A percentile compares a stretch with the other conserved stretches of the same genome.
These are phyloP conservation scores for Lyophyllum semitale DNA, from an alignment of 768 basidiomycete genomes.

Conservation along the genomic window DNA sequence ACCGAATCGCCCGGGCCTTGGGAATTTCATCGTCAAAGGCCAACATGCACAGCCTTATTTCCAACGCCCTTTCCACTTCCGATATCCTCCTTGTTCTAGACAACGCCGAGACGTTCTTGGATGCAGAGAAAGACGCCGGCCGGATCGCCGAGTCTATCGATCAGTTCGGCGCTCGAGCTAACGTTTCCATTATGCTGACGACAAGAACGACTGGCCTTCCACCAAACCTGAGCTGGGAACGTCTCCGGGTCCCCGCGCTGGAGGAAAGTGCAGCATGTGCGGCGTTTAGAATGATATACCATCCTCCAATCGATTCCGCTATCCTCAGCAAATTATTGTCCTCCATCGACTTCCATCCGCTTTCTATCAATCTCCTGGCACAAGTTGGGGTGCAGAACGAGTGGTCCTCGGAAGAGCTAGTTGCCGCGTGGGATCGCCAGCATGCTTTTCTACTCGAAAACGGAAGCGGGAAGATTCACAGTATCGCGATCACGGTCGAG, in stretches of 20 bases:
- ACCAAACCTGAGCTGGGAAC: slow-evolving; percentile 11
- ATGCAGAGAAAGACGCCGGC: slow-evolving; percentile 9
- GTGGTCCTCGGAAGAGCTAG: slow-evolving; percentile 9
- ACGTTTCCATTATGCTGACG: slow-evolving; percentile 14
- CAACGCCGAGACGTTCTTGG: slow-evolving; percentile 18
- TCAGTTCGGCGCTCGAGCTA: slow-evolving; percentile 4
- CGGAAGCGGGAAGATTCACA: slow-evolving; percentile 12
- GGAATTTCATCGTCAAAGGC: not conserved
- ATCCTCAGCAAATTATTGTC: slow-evolving; percentile 6
- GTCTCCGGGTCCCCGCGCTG: slow-evolving; percentile 7
- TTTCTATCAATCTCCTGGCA: slow-evolving; percentile 16
- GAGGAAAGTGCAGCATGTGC: slow-evolving; percentile 6
- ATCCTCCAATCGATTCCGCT: not conserved
- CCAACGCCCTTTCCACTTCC: not conserved
- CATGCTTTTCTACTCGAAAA: slow-evolving; percentile 5
- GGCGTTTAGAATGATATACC: slow-evolving; percentile 6
- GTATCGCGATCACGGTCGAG: slow-evolving; percentile 10
- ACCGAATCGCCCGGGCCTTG: slow-evolving; percentile 1
- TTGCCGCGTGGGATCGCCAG: slow-evolving; percentile 14
- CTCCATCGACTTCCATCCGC: slow-evolving; percentile 15
- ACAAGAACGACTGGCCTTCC: slow-evolving; percentile 6
- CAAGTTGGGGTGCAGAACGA: slow-evolving; percentile 15
- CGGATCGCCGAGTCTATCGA: slow-evolving; percentile 9
- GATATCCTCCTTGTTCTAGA: slow-evolving; percentile 12
- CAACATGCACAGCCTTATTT: not conserved